These are phyloP conservation scores for Fusarium heterosporum DNA, from an alignment of 2,329 filamentous ascomycete genomes.

Conservation along the genomic window DNA sequence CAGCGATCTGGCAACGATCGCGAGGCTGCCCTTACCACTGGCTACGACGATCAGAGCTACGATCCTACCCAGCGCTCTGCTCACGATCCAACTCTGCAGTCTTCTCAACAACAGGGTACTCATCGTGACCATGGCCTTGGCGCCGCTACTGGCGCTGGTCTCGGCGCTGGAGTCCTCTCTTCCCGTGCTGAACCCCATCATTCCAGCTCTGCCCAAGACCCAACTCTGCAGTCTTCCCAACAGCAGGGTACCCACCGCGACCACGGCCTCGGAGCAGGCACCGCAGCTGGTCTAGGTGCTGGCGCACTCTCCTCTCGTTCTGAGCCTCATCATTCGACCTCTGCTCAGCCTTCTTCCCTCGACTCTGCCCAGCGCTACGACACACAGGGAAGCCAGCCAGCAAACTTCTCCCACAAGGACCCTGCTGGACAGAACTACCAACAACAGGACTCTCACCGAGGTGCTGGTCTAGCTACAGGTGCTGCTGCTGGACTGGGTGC, in stretches of 20 bases:
- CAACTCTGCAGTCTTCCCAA: background rate
- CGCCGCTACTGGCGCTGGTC: slow-evolving; percentile 3
- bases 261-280: background rate
- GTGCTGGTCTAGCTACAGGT: slow-evolving; percentile 1
- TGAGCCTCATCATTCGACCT: background rate
- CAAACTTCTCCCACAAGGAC: slow-evolving; percentile 21
- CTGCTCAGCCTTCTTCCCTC: background rate
- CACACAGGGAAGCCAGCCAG: background rate
- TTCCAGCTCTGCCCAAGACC: background rate
- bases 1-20: background rate
- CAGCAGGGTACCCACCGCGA: background rate
- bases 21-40: background rate
- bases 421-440: slow-evolving; percentile 1
- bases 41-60: background rate
- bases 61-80: background rate
- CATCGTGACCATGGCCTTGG: background rate
- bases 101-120: no score
- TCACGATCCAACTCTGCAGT: no score
- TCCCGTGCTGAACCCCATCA: background rate
- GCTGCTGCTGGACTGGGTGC: slow-evolving; percentile 1
- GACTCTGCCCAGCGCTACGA: background rate
- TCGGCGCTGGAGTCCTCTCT: slow-evolving; percentile 14
- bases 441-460: slow-evolving; percentile 14
- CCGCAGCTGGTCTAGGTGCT: background rate
- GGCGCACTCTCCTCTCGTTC: background rate